Percentiles rank a stretch among this genome's conserved stretches.
These are phyloP conservation scores for Corchorus capsularis DNA, from an alignment of 345 rosid genomes.

Conservation along the genomic window DNA sequence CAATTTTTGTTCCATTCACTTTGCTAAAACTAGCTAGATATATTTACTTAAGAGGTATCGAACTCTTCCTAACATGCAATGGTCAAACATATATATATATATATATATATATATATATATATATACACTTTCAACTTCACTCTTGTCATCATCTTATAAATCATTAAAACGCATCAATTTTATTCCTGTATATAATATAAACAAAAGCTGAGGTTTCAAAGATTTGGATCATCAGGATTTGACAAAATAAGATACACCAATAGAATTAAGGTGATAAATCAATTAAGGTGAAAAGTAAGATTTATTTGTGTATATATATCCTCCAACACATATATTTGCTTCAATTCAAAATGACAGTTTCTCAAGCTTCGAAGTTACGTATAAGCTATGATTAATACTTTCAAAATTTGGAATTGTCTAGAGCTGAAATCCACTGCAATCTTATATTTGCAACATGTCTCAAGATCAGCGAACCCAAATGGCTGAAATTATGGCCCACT, in stretches of 20 bases:
- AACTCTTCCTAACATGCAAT: too few relatives aligned
- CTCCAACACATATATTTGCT: background rate
- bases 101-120: too few relatives aligned
- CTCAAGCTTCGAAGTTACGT: background rate
- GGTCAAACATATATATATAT: too few relatives aligned
- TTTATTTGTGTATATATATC: too few relatives aligned
- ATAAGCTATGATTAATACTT: background rate
- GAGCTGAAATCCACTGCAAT: background rate
- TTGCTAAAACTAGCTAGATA: too few relatives aligned
- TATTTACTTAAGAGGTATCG: too few relatives aligned
- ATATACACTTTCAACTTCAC: background rate
- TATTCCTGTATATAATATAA: background rate
- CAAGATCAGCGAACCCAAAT: slow-evolving; percentile 12
- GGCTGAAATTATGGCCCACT: slow-evolving; percentile 7
- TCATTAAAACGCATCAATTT: background rate
- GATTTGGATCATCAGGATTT: background rate
- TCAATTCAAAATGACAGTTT: background rate
- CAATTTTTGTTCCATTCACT: too few relatives aligned
- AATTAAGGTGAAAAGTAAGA: background rate
- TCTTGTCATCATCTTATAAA: background rate
- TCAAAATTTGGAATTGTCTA: background rate
- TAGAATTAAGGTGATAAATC: background rate
- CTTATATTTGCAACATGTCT: slow-evolving; percentile 17
- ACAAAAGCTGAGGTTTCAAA: background rate
- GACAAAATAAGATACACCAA: background rate